Conservation (phyloP, 2,329 filamentous ascomycete species). For the Colletotrichum sp. region DNA sequence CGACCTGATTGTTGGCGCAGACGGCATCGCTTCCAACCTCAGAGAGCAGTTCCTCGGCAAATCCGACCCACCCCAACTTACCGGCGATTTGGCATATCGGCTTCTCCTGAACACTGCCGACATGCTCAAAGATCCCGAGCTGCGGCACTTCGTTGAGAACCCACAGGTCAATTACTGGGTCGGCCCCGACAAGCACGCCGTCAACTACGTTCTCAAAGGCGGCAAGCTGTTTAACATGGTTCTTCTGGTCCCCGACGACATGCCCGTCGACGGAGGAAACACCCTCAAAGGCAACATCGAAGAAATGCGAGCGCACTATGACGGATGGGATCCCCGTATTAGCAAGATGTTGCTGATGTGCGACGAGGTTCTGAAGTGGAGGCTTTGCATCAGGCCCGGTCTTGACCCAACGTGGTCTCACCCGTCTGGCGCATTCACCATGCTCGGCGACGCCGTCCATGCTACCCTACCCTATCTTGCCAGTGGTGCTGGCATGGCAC, state of each 20-base stretch:
- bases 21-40: conserved; percentile 43
- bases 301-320: conserved; percentile 52
- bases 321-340: conserved; percentile 62
- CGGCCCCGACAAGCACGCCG: conserved; percentile 29
- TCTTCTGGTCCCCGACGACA: conserved; percentile 48
- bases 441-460: conserved; percentile 69
- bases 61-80: conserved; percentile 24
- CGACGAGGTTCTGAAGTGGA: conserved; percentile 65
- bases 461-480: conserved; percentile 69
- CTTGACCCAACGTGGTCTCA: conserved; percentile 60
- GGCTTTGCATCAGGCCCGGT: conserved; percentile 59
- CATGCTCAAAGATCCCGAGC: conserved; percentile 26
- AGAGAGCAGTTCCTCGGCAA: conserved; percentile 8
- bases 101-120: conserved; percentile 27
- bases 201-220: conserved; percentile 31
- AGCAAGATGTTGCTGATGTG: conserved; percentile 62
- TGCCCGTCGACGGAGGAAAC: conserved; percentile 30
- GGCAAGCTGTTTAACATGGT: conserved; percentile 32
- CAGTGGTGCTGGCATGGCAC: conserved; percentile 60
- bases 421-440: conserved; percentile 57
- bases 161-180: conserved; percentile 30
- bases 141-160: conserved; percentile 24
- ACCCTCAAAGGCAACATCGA: conserved; percentile 53
- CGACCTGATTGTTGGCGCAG: conserved; percentile 49
- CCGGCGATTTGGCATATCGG: conserved; percentile 32